These are phyloP conservation scores for Parathielavia hyrcaniae DNA, from an alignment of 495 filamentous ascomycete genomes.

Conservation along the genomic window DNA sequence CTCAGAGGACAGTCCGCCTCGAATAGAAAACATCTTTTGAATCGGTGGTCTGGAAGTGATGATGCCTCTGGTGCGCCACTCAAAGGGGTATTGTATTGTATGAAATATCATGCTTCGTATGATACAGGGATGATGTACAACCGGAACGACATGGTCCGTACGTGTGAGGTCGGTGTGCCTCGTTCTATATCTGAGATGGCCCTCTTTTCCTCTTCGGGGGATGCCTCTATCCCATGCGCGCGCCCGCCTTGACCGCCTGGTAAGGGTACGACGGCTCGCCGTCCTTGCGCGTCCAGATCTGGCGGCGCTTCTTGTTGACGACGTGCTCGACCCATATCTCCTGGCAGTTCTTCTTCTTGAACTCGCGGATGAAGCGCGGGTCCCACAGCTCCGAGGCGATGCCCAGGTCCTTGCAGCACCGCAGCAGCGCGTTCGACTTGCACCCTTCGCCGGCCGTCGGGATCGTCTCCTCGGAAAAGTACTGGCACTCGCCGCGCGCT, in stretches of 20 bases:
- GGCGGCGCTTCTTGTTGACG: constrained; percentile 75
- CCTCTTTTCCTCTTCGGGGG: not conserved
- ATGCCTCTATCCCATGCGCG: not conserved
- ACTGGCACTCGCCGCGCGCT: constrained; percentile 90
- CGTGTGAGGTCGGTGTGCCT: too few species aligned
- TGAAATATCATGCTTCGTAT: too few species aligned
- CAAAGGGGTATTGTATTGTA: too few species aligned
- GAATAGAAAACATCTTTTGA: too few species aligned
- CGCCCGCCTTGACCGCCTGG: constrained; percentile 40
- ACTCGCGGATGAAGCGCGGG: constrained; percentile 75
- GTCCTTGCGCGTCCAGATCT: constrained; percentile 84
- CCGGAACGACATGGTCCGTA: too few species aligned
- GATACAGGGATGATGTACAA: too few species aligned
- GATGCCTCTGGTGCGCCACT: too few species aligned
- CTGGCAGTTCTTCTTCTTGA: constrained; percentile 54
- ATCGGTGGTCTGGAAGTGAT: too few species aligned
- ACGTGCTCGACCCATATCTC: constrained; percentile 67
- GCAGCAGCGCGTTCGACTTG: constrained; percentile 93
- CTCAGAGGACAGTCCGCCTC: too few species aligned
- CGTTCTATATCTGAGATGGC: not conserved
- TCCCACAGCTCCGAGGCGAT: constrained; percentile 96
- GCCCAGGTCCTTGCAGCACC: constrained; percentile 95
- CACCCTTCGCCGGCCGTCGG: constrained; percentile 96
- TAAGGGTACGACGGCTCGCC: constrained; percentile 72
- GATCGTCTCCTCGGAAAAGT: constrained; percentile 86